Evolutionary conservation across 1,284 basidiomycete species (phyloP).

Genomic region (Puccinia triticina): DNA sequence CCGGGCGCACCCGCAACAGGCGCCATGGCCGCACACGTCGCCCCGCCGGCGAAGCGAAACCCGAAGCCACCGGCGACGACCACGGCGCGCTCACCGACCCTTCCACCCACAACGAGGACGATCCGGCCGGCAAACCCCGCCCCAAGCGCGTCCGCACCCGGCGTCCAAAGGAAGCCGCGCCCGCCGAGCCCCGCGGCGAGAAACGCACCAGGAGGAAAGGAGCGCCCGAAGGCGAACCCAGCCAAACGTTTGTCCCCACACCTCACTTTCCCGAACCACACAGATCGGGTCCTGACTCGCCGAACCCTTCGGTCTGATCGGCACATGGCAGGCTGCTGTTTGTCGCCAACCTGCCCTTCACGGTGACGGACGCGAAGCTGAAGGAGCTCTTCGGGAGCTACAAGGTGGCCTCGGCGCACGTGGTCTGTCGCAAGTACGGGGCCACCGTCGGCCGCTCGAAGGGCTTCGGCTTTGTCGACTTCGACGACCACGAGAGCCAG

Average conservation of each 20-base stretch:
- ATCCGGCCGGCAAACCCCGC: background rate
- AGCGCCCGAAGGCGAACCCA: constrained; percentile 36
- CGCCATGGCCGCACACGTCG: constrained; percentile 65
- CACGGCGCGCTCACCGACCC: constrained; percentile 24
- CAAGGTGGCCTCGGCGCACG: constrained; percentile 76
- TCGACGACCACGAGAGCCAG: constrained; percentile 79
- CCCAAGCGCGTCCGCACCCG: constrained; percentile 19
- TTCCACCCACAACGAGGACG: constrained; percentile 16
- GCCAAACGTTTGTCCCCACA: constrained; percentile 20
- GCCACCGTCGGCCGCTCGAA: constrained; percentile 75
- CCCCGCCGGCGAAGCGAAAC: constrained; percentile 72
- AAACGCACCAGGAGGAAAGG: constrained; percentile 37
- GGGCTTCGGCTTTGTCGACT: constrained; percentile 91
- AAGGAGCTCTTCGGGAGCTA: constrained; percentile 77
- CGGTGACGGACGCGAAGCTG: constrained; percentile 77
- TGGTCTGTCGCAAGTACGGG: constrained; percentile 80
- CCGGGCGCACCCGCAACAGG: constrained; percentile 72
- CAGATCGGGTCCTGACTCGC: no score
- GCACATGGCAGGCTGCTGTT: constrained; percentile 69
- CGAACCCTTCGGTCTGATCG: background rate
- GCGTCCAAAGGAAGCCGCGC: background rate
- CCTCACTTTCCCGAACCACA: no score
- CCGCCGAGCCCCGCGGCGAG: background rate
- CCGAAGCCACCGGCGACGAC: constrained; percentile 67
- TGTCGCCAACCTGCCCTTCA: constrained; percentile 92